A percentile compares a stretch with the other conserved stretches of the same genome.
Evolutionary conservation across 108 stramenopile genomes (phyloP).

Genomic region (Licmophora abbreviata): DNA sequence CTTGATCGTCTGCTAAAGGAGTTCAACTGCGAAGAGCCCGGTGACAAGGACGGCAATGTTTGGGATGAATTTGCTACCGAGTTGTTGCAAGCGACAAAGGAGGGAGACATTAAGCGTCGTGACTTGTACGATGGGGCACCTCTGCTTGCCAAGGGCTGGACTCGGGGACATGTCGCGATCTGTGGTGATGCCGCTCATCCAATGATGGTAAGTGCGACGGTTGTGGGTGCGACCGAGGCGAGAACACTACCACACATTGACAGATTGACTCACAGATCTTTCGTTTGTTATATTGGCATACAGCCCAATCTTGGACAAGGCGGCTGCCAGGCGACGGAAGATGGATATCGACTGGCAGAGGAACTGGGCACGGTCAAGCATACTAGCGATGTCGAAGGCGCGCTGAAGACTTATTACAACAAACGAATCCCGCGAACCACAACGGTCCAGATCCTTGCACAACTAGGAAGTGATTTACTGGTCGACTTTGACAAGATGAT

Average conservation of each 20-base stretch:
- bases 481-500: conserved; percentile 93
- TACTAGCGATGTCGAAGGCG: conserved; percentile 59
- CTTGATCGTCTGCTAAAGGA: conserved; percentile 76
- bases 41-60: conserved; percentile 80
- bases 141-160: conserved; percentile 79
- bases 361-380: conserved; percentile 76
- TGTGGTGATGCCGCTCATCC: conserved; percentile 97
- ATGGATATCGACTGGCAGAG: conserved; percentile 88
- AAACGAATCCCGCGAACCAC: conserved; percentile 72
- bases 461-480: conserved; percentile 82
- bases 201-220: conserved; percentile 88
- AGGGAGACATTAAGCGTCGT: conserved; percentile 91
- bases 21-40: conserved; percentile 52
- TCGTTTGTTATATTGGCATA: too few species aligned
- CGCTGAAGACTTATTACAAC: conserved; percentile 58
- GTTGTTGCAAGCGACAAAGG: conserved; percentile 82
- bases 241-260: too few species aligned
- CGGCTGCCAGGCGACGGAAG: conserved; percentile 95
- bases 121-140: conserved; percentile 96
- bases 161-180: conserved; percentile 81
- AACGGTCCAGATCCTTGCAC: conserved; percentile 82
- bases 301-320: conserved; percentile 91
- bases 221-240: conserved; percentile 10
- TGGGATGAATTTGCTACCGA: conserved; percentile 90
- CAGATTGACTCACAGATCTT: too few species aligned